These are phyloP conservation scores for Lasiosphaeria miniovina DNA, from an alignment of 495 filamentous ascomycete genomes.

Conservation along the genomic window DNA sequence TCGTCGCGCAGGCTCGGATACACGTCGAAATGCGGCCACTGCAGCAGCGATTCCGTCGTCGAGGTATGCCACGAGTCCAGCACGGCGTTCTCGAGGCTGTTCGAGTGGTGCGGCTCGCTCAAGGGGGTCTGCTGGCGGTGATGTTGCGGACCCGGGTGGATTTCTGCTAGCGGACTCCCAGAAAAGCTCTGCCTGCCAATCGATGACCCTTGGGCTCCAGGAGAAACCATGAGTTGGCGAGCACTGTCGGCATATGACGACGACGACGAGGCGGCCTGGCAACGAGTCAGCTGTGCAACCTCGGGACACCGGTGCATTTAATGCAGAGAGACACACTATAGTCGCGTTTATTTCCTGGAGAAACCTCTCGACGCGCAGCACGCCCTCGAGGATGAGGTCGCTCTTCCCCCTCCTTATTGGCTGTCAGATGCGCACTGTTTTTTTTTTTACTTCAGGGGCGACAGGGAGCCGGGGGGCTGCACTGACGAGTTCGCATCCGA, in stretches of 20 bases:
- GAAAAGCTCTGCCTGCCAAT: conserved; percentile 18
- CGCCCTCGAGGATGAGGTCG: conserved; percentile 34
- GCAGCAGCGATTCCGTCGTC: conserved; percentile 33
- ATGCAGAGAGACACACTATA: conserved; percentile 12
- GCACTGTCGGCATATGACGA: conserved; percentile 1
- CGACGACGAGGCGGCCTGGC: conserved; percentile 1
- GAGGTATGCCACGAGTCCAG: conserved; percentile 31
- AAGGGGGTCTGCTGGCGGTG: conserved; percentile 3
- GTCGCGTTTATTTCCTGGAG: conserved; percentile 27
- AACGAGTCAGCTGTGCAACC: neutral
- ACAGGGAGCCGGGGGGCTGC: neutral
- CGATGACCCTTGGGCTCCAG: conserved; percentile 4
- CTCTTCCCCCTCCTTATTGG: conserved; percentile 30
- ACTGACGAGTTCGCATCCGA: conserved; percentile 28
- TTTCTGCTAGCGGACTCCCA: conserved; percentile 16
- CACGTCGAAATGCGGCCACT: conserved; percentile 29
- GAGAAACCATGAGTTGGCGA: conserved; percentile 8
- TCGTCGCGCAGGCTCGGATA: conserved; percentile 31
- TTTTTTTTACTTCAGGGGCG: conserved; percentile 1
- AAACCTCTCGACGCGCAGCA: conserved; percentile 30
- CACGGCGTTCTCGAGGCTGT: conserved; percentile 31
- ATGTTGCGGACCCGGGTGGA: conserved; percentile 6
- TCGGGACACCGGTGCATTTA: too few species aligned
- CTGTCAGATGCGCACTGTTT: conserved; percentile 3
- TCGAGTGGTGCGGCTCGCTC: conserved; percentile 9